These are phyloP conservation scores for Hypomontagnella submonticulosa DNA, from an alignment of 495 filamentous ascomycete genomes.

Conservation along the genomic window DNA sequence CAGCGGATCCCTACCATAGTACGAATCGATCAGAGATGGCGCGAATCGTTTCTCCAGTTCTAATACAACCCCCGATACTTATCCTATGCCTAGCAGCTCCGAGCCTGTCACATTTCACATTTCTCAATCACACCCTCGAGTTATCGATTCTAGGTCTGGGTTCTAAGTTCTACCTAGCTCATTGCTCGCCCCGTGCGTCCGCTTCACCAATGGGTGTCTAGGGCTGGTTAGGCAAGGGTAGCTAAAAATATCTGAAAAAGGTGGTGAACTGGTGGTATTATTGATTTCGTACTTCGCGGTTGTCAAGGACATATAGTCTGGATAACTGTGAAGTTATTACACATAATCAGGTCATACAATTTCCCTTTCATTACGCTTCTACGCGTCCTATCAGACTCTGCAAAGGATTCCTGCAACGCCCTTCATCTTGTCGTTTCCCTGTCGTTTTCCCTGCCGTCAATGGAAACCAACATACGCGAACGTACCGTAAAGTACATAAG, in stretches of 20 bases:
- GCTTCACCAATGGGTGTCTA: too few species aligned
- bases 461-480: background rate
- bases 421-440: constrained; percentile 15
- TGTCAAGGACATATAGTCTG: background rate
- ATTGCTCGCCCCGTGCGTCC: too few species aligned
- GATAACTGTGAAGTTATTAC: background rate
- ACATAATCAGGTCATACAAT: background rate
- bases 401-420: background rate
- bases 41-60: constrained; percentile 30
- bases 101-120: constrained; percentile 19
- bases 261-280: too few species aligned
- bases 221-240: too few species aligned
- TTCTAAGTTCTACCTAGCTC: background rate
- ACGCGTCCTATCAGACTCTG: background rate
- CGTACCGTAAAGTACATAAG: too few species aligned
- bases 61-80: constrained; percentile 30
- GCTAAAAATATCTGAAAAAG: too few species aligned
- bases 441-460: constrained; percentile 17
- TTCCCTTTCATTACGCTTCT: background rate
- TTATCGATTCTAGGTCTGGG: too few species aligned
- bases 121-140: too few species aligned
- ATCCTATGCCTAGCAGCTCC: too few species aligned
- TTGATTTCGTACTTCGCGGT: too few species aligned
- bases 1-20: constrained; percentile 5
- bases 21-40: constrained; percentile 27